These are phyloP conservation scores for Pyrenochaeta sp. DNA, from an alignment of 2,329 filamentous ascomycete species.

Conservation along the genomic window DNA sequence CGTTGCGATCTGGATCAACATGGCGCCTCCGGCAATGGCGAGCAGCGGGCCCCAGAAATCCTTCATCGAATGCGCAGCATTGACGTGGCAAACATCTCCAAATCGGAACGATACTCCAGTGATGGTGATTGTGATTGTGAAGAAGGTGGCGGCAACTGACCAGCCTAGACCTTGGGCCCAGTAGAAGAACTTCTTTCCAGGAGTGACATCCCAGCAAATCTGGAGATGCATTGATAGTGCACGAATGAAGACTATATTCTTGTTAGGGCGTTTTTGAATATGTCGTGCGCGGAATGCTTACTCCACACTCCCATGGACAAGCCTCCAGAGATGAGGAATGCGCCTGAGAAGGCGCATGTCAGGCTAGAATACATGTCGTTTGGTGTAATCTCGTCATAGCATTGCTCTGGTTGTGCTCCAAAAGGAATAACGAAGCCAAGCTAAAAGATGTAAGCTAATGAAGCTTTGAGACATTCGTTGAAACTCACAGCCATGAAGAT, in stretches of 20 bases:
- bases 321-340: constrained; percentile 85
- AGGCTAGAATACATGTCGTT: constrained; percentile 85
- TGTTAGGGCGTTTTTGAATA: not conserved
- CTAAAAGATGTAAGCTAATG: constrained; percentile 53
- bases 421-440: constrained; percentile 91
- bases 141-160: constrained; percentile 79
- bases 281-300: constrained; percentile 38
- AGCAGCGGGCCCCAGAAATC: constrained; percentile 92
- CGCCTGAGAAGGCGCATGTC: constrained; percentile 86
- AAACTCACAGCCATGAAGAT: constrained; percentile 78
- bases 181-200: constrained; percentile 90
- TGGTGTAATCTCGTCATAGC: constrained; percentile 88
- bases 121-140: constrained; percentile 77
- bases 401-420: constrained; percentile 78
- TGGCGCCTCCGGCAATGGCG: constrained; percentile 76
- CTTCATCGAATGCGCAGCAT: constrained; percentile 81
- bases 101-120: constrained; percentile 96
- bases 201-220: constrained; percentile 95
- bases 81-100: constrained; percentile 91
- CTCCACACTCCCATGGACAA: constrained; percentile 86
- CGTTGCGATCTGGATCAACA: constrained; percentile 83
- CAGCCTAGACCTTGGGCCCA: constrained; percentile 80
- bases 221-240: constrained; percentile 93
- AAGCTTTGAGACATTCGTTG: not conserved
- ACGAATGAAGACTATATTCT: constrained; percentile 73